phyloP scores from a whole-genome alignment of 768 basidiomycete species.

The Serendipita vermifera region DNA sequence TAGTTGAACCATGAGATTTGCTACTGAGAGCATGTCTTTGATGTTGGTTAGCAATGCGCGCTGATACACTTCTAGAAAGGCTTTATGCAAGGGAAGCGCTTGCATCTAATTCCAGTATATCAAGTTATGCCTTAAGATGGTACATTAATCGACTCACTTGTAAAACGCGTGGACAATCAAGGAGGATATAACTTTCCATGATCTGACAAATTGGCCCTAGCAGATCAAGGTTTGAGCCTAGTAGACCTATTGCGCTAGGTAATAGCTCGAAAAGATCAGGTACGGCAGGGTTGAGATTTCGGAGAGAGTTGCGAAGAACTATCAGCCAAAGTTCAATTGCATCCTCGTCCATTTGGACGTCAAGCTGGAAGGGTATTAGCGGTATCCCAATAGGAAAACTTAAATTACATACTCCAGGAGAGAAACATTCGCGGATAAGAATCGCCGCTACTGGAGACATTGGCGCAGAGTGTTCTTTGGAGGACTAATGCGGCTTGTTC shows the following conservation, averaged over 20 bases:
- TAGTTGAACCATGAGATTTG: conserved; percentile 50
- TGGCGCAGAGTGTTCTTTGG: conserved; percentile 44
- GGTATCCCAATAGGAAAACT: conserved; percentile 16
- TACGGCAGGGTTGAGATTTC: conserved; percentile 36
- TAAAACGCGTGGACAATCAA: conserved; percentile 48
- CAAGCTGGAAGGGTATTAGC: conserved; percentile 31
- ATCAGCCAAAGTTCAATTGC: conserved; percentile 62
- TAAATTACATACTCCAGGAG: conserved; percentile 34
- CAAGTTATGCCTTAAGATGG: too few relatives aligned
- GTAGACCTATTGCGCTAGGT: conserved; percentile 34
- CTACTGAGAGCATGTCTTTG: conserved; percentile 45
- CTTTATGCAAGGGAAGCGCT: conserved; percentile 43
- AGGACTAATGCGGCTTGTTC: conserved; percentile 36
- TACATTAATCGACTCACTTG: conserved; percentile 34
- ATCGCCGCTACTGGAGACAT: conserved; percentile 46
- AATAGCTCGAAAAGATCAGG: conserved; percentile 49
- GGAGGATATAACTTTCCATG: conserved; percentile 66
- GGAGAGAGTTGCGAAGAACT: conserved; percentile 49
- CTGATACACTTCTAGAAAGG: conserved; percentile 39
- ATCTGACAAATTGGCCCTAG: conserved; percentile 54
- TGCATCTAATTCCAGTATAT: conserved; percentile 30
- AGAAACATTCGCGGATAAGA: conserved; percentile 51
- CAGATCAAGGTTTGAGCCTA: conserved; percentile 59
- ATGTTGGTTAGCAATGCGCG: conserved; percentile 43
- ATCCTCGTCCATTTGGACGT: conserved; percentile 65